Conservation (phyloP, 495 filamentous ascomycete species). For the Xylaria sp. region DNA sequence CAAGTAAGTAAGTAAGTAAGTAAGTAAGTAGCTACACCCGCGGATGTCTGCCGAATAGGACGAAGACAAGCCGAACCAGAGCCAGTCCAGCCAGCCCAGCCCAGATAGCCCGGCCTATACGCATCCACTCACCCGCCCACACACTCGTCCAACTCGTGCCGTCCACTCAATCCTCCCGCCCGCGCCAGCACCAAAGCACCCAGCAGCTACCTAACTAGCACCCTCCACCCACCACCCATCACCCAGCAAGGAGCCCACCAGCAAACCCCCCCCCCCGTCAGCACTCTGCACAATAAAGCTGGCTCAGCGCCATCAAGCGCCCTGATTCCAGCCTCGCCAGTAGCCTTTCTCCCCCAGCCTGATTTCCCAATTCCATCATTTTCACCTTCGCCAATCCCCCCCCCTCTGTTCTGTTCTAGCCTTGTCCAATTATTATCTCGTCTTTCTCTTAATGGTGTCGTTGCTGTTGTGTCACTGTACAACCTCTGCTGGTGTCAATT, state of each 20-base stretch:
- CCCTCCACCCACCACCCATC: neutral
- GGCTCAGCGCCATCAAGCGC: conserved; percentile 22
- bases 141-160: neutral
- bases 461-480: conserved; percentile 23
- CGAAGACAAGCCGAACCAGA: too few species aligned
- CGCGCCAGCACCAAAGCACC: neutral
- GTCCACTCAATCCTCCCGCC: conserved; percentile 21
- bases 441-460: conserved; percentile 31
- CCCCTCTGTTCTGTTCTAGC: neutral
- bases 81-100: neutral
- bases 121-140: neutral
- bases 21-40: too few species aligned
- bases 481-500: conserved; percentile 28
- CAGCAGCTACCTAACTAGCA: neutral
- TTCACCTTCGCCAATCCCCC: conserved; percentile 28
- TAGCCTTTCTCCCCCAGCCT: conserved; percentile 38
- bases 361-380: conserved; percentile 38
- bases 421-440: conserved; percentile 7
- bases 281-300: conserved; percentile 25
- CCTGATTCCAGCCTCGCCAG: conserved; percentile 42
- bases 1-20: too few species aligned
- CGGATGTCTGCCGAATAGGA: too few species aligned
- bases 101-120: neutral
- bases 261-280: neutral
- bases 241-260: too few species aligned